Percentiles rank a stretch among this genome's conserved stretches.
These are phyloP conservation scores for Arthrobotrys megalospora DNA, from an alignment of 2,329 filamentous ascomycete genomes.

Conservation along the genomic window DNA sequence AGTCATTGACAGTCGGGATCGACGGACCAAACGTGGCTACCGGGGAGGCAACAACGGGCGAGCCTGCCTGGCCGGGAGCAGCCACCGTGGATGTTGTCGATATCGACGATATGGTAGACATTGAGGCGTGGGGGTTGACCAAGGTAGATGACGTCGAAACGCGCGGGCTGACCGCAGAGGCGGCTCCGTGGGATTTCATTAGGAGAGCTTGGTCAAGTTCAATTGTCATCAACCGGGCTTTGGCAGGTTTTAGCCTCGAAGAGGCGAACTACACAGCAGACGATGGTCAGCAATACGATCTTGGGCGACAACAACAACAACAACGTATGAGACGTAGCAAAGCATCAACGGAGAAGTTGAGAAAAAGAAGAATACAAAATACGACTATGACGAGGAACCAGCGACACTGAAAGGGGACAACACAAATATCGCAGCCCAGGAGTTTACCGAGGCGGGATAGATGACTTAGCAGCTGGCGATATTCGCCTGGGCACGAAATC, in stretches of 20 bases:
- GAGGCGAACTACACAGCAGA: slow-evolving; percentile 63
- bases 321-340: neutral
- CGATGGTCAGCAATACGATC: slow-evolving; percentile 34
- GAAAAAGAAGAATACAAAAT: neutral
- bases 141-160: slow-evolving; percentile 61
- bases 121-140: slow-evolving; percentile 55
- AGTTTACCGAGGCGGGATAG: slow-evolving; percentile 33
- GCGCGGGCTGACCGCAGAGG: slow-evolving; percentile 61
- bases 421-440: slow-evolving; percentile 17
- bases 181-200: slow-evolving; percentile 63
- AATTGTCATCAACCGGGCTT: slow-evolving; percentile 65
- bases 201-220: slow-evolving; percentile 64
- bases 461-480: slow-evolving; percentile 14
- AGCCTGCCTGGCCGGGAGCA: slow-evolving; percentile 24
- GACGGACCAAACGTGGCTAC: slow-evolving; percentile 62
- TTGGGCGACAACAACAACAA: neutral
- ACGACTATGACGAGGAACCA: neutral
- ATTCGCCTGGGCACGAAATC: slow-evolving; percentile 14
- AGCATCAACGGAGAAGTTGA: neutral
- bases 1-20: slow-evolving; percentile 63
- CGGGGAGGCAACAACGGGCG: slow-evolving; percentile 61
- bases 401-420: slow-evolving; percentile 15
- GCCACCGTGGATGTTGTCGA: slow-evolving; percentile 60
- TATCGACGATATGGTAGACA: slow-evolving; percentile 61
- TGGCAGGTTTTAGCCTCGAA: slow-evolving; percentile 65